A percentile compares a stretch with the other conserved stretches of the same genome.
phyloP scores from a whole-genome alignment of 2,329 filamentous ascomycete species.

The Venturia asperata region DNA sequence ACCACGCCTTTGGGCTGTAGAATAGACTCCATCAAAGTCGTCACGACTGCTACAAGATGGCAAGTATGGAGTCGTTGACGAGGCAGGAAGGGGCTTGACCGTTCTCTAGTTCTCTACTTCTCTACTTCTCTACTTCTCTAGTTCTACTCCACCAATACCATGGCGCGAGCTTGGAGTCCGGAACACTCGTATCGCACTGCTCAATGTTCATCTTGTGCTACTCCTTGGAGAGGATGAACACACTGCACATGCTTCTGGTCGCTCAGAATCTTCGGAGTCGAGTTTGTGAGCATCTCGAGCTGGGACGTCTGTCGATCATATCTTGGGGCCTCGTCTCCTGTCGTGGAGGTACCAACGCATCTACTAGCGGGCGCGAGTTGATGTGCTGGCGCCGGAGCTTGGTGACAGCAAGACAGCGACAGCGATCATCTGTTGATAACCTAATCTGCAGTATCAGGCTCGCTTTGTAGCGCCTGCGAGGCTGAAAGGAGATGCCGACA shows the following conservation, averaged over 20 bases:
- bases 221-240: not conserved
- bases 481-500: not conserved
- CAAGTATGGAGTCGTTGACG: not conserved
- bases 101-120: too few relatives aligned
- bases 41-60: not conserved
- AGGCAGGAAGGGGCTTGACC: not conserved
- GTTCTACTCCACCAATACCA: too few relatives aligned
- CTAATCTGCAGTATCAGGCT: not conserved
- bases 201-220: not conserved
- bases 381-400: not conserved
- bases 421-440: not conserved
- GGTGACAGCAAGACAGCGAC: not conserved
- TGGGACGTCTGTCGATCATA: not conserved
- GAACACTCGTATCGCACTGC: too few relatives aligned
- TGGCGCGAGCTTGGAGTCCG: too few relatives aligned
- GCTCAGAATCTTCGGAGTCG: not conserved
- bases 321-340: not conserved
- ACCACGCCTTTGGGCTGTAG: not conserved
- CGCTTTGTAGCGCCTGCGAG: not conserved
- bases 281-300: not conserved
- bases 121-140: too few relatives aligned
- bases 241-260: too few relatives aligned
- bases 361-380: not conserved
- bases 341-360: not conserved
- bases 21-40: not conserved